phyloP scores from a whole-genome alignment of 2,329 filamentous ascomycete genomes.

The Trichoderma sp. region DNA sequence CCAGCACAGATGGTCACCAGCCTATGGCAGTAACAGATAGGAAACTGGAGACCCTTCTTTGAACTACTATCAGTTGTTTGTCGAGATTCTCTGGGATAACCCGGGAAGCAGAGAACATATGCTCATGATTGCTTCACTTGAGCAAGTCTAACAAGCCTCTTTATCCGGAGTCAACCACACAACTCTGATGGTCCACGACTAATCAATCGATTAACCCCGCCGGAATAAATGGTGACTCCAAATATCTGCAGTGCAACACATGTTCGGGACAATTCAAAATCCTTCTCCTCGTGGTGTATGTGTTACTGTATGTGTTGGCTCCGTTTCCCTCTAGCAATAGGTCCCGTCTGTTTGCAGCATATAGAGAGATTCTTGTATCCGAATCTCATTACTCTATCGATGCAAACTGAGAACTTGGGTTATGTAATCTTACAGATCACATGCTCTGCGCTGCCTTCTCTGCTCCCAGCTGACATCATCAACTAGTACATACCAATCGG shows the following conservation, averaged over 20 bases:
- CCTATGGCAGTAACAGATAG: neutral
- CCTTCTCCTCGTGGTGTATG: neutral
- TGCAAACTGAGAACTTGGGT: neutral
- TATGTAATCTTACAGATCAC: neutral
- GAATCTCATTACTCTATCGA: neutral
- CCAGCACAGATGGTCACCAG: neutral
- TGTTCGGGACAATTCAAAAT: neutral
- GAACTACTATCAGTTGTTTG: neutral
- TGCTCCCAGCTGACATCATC: neutral
- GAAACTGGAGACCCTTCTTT: neutral
- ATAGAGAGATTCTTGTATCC: neutral
- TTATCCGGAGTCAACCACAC: neutral
- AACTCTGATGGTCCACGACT: neutral
- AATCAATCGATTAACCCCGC: neutral
- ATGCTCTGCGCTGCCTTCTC: neutral
- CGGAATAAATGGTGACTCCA: neutral
- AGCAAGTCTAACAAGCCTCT: neutral
- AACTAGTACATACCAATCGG: neutral
- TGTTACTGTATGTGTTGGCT: neutral
- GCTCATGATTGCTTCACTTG: neutral
- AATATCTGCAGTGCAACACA: neutral
- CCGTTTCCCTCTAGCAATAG: neutral
- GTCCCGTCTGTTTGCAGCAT: neutral
- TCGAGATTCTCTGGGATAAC: neutral
- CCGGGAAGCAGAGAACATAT: neutral